Conservation (phyloP, 2,329 filamentous ascomycete species). For the Beauveria caledonica region DNA sequence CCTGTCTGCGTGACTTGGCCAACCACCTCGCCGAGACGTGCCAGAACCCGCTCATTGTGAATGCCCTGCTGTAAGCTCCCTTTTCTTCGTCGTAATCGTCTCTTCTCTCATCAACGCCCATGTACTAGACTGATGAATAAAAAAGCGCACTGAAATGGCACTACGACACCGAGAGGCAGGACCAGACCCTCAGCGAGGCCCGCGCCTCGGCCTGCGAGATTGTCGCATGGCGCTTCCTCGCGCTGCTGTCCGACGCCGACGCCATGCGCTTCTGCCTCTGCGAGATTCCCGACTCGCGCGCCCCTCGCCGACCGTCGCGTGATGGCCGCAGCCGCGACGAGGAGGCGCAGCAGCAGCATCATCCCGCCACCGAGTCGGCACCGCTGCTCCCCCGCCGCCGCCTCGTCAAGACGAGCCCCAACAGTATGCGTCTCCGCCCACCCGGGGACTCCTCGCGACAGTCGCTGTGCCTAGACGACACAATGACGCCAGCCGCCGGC, state of each 20-base stretch:
- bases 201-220: constrained; percentile 71
- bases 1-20: constrained; percentile 49
- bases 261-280: constrained; percentile 67
- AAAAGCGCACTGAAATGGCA: constrained; percentile 66
- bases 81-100: not conserved
- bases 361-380: not conserved
- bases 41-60: constrained; percentile 62
- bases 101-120: not conserved
- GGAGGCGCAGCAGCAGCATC: constrained; percentile 40
- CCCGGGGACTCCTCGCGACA: constrained; percentile 14
- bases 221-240: constrained; percentile 71
- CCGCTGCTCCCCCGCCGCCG: not conserved
- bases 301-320: constrained; percentile 11
- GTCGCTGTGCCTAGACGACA: constrained; percentile 42
- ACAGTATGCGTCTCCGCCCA: constrained; percentile 27
- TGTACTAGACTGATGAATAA: not conserved
- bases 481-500: constrained; percentile 46
- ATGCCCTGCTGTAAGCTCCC: constrained; percentile 60
- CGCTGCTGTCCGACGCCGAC: constrained; percentile 62
- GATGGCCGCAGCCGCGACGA: constrained; percentile 20
- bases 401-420: not conserved
- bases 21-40: constrained; percentile 55
- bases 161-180: constrained; percentile 54
- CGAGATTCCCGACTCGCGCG: constrained; percentile 48
- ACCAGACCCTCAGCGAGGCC: constrained; percentile 58